Evolutionary conservation across 2,329 filamentous ascomycete genomes (phyloP).

Genomic region (Neofusicoccum kwambonambiense): DNA sequence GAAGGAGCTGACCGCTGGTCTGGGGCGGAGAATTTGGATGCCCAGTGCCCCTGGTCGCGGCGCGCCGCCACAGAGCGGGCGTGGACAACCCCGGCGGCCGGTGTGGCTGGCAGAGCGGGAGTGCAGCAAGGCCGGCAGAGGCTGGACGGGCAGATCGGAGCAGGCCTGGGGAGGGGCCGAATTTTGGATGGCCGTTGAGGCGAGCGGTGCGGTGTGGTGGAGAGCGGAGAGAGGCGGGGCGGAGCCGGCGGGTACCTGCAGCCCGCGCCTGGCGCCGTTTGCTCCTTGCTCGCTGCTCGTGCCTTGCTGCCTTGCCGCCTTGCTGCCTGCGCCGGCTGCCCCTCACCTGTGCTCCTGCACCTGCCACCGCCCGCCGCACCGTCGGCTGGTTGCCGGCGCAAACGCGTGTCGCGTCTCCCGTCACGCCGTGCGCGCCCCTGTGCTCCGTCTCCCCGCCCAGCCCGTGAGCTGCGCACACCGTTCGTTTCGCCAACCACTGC

Average conservation of each 20-base stretch:
- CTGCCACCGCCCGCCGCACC: not conserved
- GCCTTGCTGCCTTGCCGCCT: not conserved
- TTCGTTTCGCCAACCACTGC: too few relatives aligned
- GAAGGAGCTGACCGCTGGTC: not conserved
- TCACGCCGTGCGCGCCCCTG: too few relatives aligned
- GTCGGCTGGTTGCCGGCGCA: not conserved
- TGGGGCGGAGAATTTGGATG: not conserved
- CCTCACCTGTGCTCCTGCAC: too few relatives aligned
- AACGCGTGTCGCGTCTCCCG: not conserved
- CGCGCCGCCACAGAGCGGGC: not conserved
- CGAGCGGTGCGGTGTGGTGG: not conserved
- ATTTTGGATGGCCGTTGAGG: not conserved
- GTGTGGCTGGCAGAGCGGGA: not conserved
- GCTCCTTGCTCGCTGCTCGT: not conserved
- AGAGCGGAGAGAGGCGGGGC: not conserved
- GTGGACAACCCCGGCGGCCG: not conserved
- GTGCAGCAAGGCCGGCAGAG: not conserved
- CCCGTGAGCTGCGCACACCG: too few relatives aligned
- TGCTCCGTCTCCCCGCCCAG: too few relatives aligned
- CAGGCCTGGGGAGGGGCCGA: not conserved
- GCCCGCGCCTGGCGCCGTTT: not conserved
- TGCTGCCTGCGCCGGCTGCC: not conserved
- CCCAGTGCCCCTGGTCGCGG: not conserved
- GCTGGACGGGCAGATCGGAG: constrained; percentile 2
- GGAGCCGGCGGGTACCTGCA: not conserved